Conservation (phyloP, 1,139 yeast species). For the Candida labiduridarum region DNA sequence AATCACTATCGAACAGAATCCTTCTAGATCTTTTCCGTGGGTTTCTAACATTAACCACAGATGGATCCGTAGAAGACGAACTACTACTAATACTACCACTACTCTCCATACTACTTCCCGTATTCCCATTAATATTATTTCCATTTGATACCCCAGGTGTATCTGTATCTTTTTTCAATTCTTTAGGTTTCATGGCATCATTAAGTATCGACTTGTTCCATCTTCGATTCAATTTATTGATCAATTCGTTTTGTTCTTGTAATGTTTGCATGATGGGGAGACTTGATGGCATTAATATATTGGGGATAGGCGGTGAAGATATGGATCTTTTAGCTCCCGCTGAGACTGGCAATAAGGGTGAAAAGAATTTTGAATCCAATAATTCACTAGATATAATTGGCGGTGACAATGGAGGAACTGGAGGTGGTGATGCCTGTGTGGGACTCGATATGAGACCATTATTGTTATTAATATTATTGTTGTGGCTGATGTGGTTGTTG, state of each 20-base stretch:
- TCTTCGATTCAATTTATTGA: constrained; percentile 37
- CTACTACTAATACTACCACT: neutral
- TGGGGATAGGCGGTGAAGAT: constrained; percentile 5
- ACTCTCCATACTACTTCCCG: neutral
- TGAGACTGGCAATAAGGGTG: constrained; percentile 8
- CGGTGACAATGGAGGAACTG: constrained; percentile 6
- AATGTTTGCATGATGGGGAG: constrained; percentile 17
- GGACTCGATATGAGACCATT: neutral
- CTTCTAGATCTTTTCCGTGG: constrained; percentile 24
- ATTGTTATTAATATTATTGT: neutral
- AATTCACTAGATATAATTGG: constrained; percentile 6
- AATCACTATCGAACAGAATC: constrained; percentile 24
- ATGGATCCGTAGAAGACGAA: neutral
- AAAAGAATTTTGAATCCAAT: constrained; percentile 17
- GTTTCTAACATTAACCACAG: neutral
- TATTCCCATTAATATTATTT: neutral
- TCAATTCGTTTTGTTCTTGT: constrained; percentile 36
- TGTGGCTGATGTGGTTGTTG: neutral
- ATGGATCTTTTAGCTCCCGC: constrained; percentile 4
- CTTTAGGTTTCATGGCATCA: constrained; percentile 6
- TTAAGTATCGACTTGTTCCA: constrained; percentile 33
- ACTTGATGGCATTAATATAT: constrained; percentile 8
- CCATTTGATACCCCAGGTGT: neutral
- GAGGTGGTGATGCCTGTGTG: neutral
- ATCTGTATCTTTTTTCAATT: constrained; percentile 4